Conservation (phyloP, 495 filamentous ascomycete species). For the Penicillium cataractarum region DNA sequence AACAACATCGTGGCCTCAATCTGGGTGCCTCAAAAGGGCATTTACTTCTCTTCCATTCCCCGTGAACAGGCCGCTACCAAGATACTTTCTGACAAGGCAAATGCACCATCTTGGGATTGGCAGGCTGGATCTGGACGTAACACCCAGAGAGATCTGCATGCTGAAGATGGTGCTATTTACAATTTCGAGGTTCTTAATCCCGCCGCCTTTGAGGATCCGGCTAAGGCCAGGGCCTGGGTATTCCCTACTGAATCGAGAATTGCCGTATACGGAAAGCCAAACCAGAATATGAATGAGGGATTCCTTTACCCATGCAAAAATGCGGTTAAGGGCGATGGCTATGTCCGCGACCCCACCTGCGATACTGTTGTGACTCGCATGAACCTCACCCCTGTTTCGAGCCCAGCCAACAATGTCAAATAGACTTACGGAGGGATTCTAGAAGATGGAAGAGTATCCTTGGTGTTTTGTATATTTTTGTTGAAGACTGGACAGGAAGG, state of each 20-base stretch:
- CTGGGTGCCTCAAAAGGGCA: neutral
- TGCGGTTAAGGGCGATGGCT: neutral
- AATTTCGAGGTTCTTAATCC: neutral
- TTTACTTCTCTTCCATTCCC: neutral
- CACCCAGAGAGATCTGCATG: neutral
- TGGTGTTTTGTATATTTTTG: too few relatives aligned
- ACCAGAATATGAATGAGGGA: neutral
- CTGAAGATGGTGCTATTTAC: neutral
- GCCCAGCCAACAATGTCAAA: neutral
- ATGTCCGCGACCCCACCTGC: neutral
- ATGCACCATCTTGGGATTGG: neutral
- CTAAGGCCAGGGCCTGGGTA: neutral
- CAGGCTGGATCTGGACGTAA: neutral
- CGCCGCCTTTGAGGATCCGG: neutral
- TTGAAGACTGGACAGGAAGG: too few relatives aligned
- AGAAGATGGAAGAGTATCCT: neutral
- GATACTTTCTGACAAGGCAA: neutral
- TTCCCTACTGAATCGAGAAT: neutral
- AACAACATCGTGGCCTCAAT: neutral
- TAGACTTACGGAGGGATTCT: neutral
- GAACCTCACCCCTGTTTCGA: neutral
- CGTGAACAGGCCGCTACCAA: neutral
- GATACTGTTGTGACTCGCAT: neutral
- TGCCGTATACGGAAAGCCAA: neutral
- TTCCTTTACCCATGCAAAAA: neutral